These are phyloP conservation scores for Candida glucosophila DNA, from an alignment of 1,139 yeast species.

Conservation along the genomic window DNA sequence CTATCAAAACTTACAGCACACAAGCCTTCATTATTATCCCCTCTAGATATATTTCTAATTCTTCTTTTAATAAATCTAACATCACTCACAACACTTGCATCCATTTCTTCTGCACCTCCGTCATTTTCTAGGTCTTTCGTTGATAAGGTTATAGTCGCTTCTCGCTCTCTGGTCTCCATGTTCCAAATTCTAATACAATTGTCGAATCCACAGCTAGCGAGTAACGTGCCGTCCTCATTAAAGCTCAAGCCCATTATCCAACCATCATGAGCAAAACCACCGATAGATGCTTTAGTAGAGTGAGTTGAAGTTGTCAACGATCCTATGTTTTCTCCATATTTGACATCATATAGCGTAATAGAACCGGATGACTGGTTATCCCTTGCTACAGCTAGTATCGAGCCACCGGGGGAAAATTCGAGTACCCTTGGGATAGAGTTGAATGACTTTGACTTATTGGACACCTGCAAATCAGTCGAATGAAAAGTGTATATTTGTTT, in stretches of 20 bases:
- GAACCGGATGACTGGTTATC: slow-evolving; percentile 73
- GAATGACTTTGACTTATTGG: slow-evolving; percentile 27
- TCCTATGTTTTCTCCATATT: slow-evolving; percentile 82
- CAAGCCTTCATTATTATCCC: slow-evolving; percentile 67
- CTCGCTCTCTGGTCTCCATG: slow-evolving; percentile 65
- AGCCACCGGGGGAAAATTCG: slow-evolving; percentile 72
- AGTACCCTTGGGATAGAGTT: slow-evolving; percentile 52
- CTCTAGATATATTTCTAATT: slow-evolving; percentile 56
- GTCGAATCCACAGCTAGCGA: slow-evolving; percentile 78
- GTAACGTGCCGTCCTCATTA: slow-evolving; percentile 63
- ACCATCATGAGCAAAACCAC: slow-evolving; percentile 80
- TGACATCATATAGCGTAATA: slow-evolving; percentile 73
- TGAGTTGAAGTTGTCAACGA: slow-evolving; percentile 62
- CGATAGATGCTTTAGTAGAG: slow-evolving; percentile 40
- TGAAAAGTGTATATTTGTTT: slow-evolving; percentile 68
- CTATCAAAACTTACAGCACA: slow-evolving; percentile 81
- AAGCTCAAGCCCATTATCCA: slow-evolving; percentile 82
- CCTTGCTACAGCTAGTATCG: slow-evolving; percentile 75
- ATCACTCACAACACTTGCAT: slow-evolving; percentile 44
- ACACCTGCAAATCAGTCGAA: slow-evolving; percentile 32
- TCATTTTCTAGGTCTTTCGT: slow-evolving; percentile 54
- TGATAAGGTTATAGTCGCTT: slow-evolving; percentile 60
- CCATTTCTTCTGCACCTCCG: slow-evolving; percentile 29
- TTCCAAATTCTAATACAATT: slow-evolving; percentile 82
- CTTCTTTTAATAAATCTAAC: slow-evolving; percentile 57